phyloP scores from a whole-genome alignment of 1,139 yeast genomes.

The Geotrichum europaeum region DNA sequence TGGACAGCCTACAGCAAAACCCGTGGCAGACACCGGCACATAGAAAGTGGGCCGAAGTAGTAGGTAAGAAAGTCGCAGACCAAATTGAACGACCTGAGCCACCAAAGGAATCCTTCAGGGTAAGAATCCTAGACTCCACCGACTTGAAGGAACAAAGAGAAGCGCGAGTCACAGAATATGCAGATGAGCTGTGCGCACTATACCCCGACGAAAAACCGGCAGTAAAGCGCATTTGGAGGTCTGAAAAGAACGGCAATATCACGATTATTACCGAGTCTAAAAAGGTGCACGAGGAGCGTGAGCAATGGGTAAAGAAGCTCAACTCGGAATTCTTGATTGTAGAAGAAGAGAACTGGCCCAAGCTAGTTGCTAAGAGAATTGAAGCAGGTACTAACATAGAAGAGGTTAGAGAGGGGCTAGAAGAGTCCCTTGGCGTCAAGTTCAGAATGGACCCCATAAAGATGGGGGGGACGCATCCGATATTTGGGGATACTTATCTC shows the following conservation, averaged over 20 bases:
- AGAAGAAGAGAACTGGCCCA: not conserved
- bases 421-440: not conserved
- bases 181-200: too few species aligned
- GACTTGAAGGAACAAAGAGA: too few species aligned
- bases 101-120: too few species aligned
- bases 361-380: not conserved
- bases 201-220: too few species aligned
- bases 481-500: not conserved
- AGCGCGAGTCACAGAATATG: too few species aligned
- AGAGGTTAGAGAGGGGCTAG: not conserved
- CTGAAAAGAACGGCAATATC: not conserved
- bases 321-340: not conserved
- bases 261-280: not conserved
- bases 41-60: too few species aligned
- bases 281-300: not conserved
- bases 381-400: not conserved
- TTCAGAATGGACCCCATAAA: not conserved
- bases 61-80: too few species aligned
- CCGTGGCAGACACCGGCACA: too few species aligned
- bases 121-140: too few species aligned
- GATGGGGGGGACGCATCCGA: not conserved
- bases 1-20: too few species aligned
- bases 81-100: too few species aligned
- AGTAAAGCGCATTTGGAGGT: too few species aligned
- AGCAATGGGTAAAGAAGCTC: not conserved